Conservation (phyloP, 2,329 filamentous ascomycete genomes). For the Fusarium papillatum region DNA sequence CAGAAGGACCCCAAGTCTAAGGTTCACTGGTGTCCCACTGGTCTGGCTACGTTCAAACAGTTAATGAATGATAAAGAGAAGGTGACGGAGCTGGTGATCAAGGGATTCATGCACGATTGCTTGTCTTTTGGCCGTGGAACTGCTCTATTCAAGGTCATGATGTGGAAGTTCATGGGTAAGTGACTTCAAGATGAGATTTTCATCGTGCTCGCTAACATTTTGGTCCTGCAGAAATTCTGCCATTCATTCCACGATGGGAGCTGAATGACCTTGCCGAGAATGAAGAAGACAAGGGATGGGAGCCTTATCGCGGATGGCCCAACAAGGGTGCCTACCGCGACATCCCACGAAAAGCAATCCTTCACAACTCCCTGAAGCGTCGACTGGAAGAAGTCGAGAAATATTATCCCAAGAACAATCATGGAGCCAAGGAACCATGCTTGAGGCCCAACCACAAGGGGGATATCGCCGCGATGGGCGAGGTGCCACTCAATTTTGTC, state of each 20-base stretch:
- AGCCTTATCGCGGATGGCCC: not conserved
- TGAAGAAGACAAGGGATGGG: not conserved
- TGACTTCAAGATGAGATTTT: not conserved
- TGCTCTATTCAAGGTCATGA: conserved; percentile 53
- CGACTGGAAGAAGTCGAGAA: not conserved
- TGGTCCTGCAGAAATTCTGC: not conserved
- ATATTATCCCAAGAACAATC: not conserved
- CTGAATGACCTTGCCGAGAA: not conserved
- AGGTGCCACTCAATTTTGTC: not conserved
- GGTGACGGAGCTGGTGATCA: conserved; percentile 42
- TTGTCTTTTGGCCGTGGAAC: conserved; percentile 53
- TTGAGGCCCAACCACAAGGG: not conserved
- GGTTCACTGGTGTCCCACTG: conserved; percentile 51
- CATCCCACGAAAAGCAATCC: not conserved
- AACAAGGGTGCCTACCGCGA: not conserved
- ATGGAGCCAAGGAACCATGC: not conserved
- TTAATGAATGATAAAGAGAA: conserved; percentile 46
- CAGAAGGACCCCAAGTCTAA: conserved; percentile 44
- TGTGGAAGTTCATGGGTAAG: conserved; percentile 60
- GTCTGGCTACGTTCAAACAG: conserved; percentile 48
- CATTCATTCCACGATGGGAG: not conserved
- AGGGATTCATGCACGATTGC: conserved; percentile 54
- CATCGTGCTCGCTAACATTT: not conserved
- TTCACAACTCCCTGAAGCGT: not conserved
- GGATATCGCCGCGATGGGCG: not conserved